Base-by-base conservation (phyloP, 164 flowering plant genomes). In the Warburgia ugandensis region DNA sequence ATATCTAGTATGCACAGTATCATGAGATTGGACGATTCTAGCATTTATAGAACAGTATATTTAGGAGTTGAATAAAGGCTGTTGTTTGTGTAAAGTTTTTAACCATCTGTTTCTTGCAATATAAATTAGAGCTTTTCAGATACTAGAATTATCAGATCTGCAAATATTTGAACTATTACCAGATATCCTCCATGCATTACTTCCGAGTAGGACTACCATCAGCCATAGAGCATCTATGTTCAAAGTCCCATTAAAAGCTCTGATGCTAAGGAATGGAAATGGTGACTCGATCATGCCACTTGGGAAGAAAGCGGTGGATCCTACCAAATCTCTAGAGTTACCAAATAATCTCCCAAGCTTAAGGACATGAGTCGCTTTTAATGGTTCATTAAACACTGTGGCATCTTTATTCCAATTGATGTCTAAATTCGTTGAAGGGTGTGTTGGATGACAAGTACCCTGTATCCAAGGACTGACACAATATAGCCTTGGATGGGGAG, bases 341-440 rank as follows among this genome's bases (percentile, higher is more conserved):
- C 86, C 86, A 29, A 73, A 59, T n/a, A n/a, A n/a, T 38, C 78
- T 67, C n/a, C 74, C 77, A 19, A 73, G 37, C 29, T 61, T 80
- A 45, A 63, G 61, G 48, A 68, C 79, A 21, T 56, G 54, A n/a
- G 76, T 53, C 43, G 38, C 82, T 55, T 72, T 91, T 28, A 59
- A 65, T 55, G 84, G 79, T 59, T 61, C 87, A n/a, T 70, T 78
- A 6, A 77, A 82, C 62, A 41, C 58, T 28, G 95, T 88, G 31
- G 73, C 92, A 35, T 13, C 79, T 6, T 88, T 97, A 22, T 92
- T 92, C 70, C 85, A 78, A 1, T 28, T 92, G 43, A 92, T 92
- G 97, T 86, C 95, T 19, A 88, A 78, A 66, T 86, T 97, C 27
- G 89, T 86, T 49, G 95, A 77, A 22, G 91, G 94, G 29, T n/a